Conservation (phyloP, 2,329 filamentous ascomycete species). For the Zelopaecilomyces penicillatus region DNA sequence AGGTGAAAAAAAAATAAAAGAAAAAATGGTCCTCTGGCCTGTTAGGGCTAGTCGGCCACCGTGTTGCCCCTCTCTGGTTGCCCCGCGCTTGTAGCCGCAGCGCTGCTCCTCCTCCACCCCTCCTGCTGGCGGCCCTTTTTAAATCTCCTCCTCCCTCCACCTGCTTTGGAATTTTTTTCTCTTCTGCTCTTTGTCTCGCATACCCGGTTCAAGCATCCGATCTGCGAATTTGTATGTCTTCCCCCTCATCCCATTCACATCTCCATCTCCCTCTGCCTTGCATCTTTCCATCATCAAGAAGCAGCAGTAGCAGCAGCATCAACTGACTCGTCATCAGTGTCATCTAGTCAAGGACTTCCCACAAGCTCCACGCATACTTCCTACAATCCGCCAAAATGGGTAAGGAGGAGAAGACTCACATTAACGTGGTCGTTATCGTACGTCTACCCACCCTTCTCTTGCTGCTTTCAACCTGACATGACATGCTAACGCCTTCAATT, state of each 20-base stretch:
- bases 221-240: conserved; percentile 31
- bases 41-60: conserved; percentile 25
- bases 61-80: conserved; percentile 17
- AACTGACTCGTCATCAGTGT: conserved; percentile 8
- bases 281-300: background rate
- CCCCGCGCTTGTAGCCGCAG: conserved; percentile 25
- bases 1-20: background rate
- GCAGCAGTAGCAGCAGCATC: background rate
- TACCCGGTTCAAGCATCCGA: conserved; percentile 38
- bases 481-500: conserved; percentile 11
- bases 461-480: background rate
- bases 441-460: conserved; percentile 15
- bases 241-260: conserved; percentile 5
- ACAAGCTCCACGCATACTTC: background rate
- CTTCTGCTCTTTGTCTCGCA: conserved; percentile 34
- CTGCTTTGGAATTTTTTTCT: conserved; percentile 26
- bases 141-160: conserved; percentile 31
- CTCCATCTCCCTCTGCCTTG: conserved; percentile 6
- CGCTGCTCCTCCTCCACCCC: conserved; percentile 20
- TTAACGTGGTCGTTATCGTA: conserved; percentile 95
- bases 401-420: conserved; percentile 93
- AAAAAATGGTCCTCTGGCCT: conserved; percentile 20
- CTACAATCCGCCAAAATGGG: conserved; percentile 36
- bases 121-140: conserved; percentile 26
- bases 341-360: conserved; percentile 4